Evolutionary conservation across 2,329 filamentous ascomycete genomes (phyloP), one percentile per base, ranked within the genome.

Genomic region (Fusarium sp.): DNA sequence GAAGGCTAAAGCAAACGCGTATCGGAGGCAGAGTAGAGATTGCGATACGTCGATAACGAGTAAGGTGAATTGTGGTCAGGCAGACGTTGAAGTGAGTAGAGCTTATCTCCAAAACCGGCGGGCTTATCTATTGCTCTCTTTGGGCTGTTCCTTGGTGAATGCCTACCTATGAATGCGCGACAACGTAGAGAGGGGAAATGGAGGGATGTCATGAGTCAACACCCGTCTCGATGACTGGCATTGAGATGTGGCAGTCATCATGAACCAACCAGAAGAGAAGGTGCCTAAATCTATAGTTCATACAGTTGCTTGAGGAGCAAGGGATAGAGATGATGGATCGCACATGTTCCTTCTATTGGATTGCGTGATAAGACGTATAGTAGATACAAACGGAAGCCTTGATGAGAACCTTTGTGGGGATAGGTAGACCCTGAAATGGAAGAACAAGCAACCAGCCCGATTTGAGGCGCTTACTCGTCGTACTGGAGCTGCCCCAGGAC

Each of bases 161-260:
- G 49, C 23, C 4, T 23, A 23, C 23, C 23, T 23, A 23, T 62
- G 52, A 56, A 63, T 47, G 47, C 23, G 41, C 34, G 33, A 45
- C 28, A 45, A 28, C 28, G 33, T 23, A 34, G 55, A 52, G 58
- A 60, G 62, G 44, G 49, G 50, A 36, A 26, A 49, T 26, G 28
- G 66, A 49, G 40, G 31, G 26, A 44, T 55, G 63, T 44, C 61
- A 70, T 67, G 62, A 69, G 66, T 67, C 66, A 70, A 70, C 36
- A 59, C 40, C 57, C 34, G 28, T 47, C 4, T 60, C 46, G 33
- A 56, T 69, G 61, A 69, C 66, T 67, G 46, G 51, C 53, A 23
- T 44, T 46, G 53, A 34, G 36, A 36, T 49, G 59, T 67, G 64
- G 65, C 41, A 51, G 49, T 54, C 60, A 57, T 44, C 56, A 54